A percentile compares a stretch with the other conserved stretches of the same genome.
These are phyloP conservation scores for Boletellus ananas DNA, from an alignment of 768 basidiomycete genomes.

Conservation along the genomic window DNA sequence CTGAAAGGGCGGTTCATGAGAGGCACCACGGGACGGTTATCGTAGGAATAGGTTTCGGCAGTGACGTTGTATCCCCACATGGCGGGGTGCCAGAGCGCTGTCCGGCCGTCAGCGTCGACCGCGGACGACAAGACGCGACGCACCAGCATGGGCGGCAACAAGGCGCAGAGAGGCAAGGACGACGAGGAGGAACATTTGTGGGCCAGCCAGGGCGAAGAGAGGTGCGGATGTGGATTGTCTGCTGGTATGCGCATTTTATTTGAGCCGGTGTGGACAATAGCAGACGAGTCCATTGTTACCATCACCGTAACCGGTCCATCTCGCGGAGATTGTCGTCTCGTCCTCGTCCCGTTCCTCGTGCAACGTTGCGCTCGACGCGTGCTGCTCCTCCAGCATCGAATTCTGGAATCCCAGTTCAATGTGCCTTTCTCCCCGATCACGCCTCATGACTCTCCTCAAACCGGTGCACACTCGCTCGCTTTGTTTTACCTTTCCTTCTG, in stretches of 20 bases:
- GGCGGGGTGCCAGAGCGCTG: conserved; percentile 53
- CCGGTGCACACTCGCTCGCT: conserved; percentile 6
- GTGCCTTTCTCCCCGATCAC: conserved; percentile 6
- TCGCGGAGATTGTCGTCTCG: conserved; percentile 17
- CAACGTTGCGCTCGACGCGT: conserved; percentile 10
- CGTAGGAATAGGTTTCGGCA: conserved; percentile 46
- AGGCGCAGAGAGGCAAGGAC: neutral
- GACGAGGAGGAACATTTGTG: conserved; percentile 8
- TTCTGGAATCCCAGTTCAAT: conserved; percentile 7
- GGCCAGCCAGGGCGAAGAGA: conserved; percentile 17
- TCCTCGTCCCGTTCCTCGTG: neutral
- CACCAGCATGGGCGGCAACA: conserved; percentile 18
- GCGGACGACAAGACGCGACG: neutral
- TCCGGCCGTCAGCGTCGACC: neutral
- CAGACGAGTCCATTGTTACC: no score
- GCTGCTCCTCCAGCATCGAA: neutral
- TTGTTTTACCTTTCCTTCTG: neutral
- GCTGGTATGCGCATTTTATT: no score
- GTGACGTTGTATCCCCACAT: conserved; percentile 73
- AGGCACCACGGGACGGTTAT: conserved; percentile 57
- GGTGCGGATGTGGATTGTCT: no score
- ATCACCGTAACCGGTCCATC: no score
- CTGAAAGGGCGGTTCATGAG: conserved; percentile 37
- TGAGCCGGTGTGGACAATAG: no score
- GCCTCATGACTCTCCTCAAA: conserved; percentile 15